Base-by-base conservation (phyloP, 257 asterid species). In the Capsicum baccatum region DNA sequence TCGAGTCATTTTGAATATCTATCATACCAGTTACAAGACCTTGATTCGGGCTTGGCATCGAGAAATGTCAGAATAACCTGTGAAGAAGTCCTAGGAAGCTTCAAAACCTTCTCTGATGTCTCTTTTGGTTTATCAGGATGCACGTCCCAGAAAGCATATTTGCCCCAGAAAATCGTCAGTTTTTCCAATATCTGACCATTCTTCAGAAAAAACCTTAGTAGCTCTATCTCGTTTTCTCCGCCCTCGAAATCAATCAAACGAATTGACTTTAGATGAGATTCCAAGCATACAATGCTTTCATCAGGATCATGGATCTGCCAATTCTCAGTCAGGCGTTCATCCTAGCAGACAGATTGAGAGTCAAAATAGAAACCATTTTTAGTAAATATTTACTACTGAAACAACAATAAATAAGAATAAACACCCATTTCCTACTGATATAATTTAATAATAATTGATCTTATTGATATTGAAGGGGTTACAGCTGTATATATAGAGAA, bases 51-150 rank as follows among this genome's bases (percentile, higher is more conserved):
- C 9, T 64, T 42, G 84, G 76, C 56, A 81, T 44, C 62, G 1
- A 42, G 44, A 62, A 81, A 44, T 17, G 58, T 81, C 50, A 81
- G 21, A 21, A 21, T 50, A 19, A n/a, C 21, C 8, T 47, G 9
- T 47, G 84, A 67, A 10, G 78, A 81, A 67, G 84, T 42, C 44
- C 21, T 81, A 42, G 84, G 84, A 62, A 81, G 21, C 44, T 13
- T 52, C 39, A 21, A n/a, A 11, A 81, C n/a, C 12, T 64, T 14
- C 78, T 8, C 17, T 3, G 39, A 21, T 19, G 39, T 13, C 62
- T 48, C 55, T n/a, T 19, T 13, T 81, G 50, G 13, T 81, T 3
- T 6, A 14, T 47, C 26, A 54, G 78, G 21, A 21, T 21, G 21
- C 21, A 21, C 0, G 21, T 21, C 21, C 21, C 21, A 21, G 21